These are phyloP conservation scores for Cinnamomum micranthum DNA, from an alignment of 164 flowering plant species.

Conservation along the genomic window DNA sequence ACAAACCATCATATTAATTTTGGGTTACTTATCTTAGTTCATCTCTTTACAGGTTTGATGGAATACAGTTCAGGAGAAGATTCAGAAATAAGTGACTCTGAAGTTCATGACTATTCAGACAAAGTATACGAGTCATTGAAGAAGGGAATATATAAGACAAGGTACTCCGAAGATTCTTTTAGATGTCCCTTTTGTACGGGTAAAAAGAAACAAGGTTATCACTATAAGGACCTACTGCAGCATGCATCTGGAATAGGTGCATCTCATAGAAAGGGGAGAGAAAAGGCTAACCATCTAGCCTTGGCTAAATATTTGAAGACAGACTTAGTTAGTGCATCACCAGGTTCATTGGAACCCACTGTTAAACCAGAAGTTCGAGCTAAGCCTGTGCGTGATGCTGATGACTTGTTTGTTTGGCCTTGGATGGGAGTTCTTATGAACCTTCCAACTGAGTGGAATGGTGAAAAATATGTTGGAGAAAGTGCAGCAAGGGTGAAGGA, in stretches of 20 bases:
- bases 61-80: conserved; percentile 52
- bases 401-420: conserved; percentile 13
- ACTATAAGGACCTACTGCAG: conserved; percentile 66
- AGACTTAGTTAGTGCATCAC: conserved; percentile 30
- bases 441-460: conserved; percentile 8
- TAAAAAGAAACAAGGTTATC: conserved; percentile 53
- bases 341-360: conserved; percentile 20
- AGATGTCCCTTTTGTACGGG: conserved; percentile 75
- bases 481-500: conserved; percentile 8
- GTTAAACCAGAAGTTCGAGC: conserved; percentile 26
- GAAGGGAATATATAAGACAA: conserved; percentile 44
- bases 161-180: conserved; percentile 38
- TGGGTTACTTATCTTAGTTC: background rate
- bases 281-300: conserved; percentile 75
- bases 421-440: conserved; percentile 21
- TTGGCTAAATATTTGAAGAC: conserved; percentile 58
- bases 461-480: conserved; percentile 10
- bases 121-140: conserved; percentile 52
- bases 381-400: conserved; percentile 7
- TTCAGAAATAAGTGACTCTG: conserved; percentile 73
- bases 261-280: conserved; percentile 47
- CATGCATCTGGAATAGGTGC: conserved; percentile 81
- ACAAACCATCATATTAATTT: background rate
- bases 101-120: conserved; percentile 49
- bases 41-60: conserved; percentile 14